phyloP scores from a whole-genome alignment of 306 rosid species.

The Cucurbita argyrosperma region DNA sequence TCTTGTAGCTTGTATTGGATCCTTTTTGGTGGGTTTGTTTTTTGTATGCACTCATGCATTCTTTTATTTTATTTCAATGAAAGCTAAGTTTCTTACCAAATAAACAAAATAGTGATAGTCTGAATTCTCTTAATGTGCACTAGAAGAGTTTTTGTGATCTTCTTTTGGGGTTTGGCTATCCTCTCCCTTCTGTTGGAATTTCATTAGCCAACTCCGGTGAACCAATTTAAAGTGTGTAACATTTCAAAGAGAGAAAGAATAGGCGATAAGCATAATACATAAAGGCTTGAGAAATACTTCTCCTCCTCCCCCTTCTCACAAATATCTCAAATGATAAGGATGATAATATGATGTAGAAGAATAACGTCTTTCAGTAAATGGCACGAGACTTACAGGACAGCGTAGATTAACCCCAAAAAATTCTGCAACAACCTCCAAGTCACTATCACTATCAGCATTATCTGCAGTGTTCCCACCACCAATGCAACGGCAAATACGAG shows the following conservation, averaged over 20 bases:
- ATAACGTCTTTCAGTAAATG: background rate
- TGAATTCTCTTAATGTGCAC: background rate
- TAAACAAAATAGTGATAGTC: background rate
- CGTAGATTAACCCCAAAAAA: slow-evolving; percentile 70
- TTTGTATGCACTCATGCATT: too few relatives aligned
- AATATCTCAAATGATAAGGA: background rate
- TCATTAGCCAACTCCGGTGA: background rate
- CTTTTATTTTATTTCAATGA: too few relatives aligned
- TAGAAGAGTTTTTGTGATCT: background rate
- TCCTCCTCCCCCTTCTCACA: background rate
- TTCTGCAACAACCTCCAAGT: slow-evolving; percentile 92
- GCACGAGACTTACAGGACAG: slow-evolving; percentile 66
- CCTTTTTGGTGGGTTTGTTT: too few relatives aligned
- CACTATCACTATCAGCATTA: slow-evolving; percentile 86
- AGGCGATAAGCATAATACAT: too few relatives aligned
- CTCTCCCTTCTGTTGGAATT: background rate
- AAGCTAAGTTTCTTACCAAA: too few relatives aligned
- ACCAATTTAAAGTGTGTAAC: background rate
- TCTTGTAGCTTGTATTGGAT: too few relatives aligned
- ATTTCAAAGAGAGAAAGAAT: too few relatives aligned
- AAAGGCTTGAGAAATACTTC: background rate
- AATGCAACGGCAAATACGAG: slow-evolving; percentile 67
- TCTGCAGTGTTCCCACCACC: slow-evolving; percentile 73
- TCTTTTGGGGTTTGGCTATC: background rate
- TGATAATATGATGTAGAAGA: background rate